A percentile compares a stretch with the other conserved stretches of the same genome.
These are phyloP conservation scores for Epithele typhae DNA, from an alignment of 768 basidiomycete genomes.

Conservation along the genomic window DNA sequence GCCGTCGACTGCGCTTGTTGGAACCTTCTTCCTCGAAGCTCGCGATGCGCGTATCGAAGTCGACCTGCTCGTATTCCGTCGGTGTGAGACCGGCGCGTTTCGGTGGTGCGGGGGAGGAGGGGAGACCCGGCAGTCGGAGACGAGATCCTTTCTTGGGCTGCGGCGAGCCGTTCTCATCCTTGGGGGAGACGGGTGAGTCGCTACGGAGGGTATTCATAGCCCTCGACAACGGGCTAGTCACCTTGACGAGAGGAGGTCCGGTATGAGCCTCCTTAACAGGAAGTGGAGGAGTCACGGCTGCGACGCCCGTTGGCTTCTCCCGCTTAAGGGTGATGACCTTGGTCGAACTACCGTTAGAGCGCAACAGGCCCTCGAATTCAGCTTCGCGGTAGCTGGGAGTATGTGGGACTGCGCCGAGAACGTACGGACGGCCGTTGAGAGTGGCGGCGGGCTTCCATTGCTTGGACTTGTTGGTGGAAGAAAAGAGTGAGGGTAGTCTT, in stretches of 20 bases:
- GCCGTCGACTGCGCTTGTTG: conserved; percentile 34
- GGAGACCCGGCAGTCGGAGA: conserved; percentile 46
- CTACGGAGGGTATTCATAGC: conserved; percentile 9
- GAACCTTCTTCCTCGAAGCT: conserved; percentile 48
- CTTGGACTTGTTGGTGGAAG: conserved; percentile 43
- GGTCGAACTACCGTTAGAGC: conserved; percentile 42
- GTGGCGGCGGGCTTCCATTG: conserved; percentile 83
- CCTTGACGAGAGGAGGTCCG: conserved; percentile 5
- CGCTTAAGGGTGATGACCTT: conserved; percentile 34
- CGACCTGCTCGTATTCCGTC: conserved; percentile 76
- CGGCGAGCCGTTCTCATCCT: conserved; percentile 11
- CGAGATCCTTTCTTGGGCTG: conserved; percentile 38
- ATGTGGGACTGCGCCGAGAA: conserved; percentile 53
- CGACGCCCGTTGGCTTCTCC: conserved; percentile 23
- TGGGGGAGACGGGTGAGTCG: conserved; percentile 5
- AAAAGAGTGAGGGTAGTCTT: conserved; percentile 67
- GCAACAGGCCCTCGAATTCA: conserved; percentile 76
- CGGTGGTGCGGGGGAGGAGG: conserved; percentile 48
- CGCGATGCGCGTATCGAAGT: conserved; percentile 79
- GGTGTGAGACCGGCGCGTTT: conserved; percentile 51
- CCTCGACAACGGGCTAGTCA: background rate
- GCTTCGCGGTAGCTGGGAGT: conserved; percentile 55
- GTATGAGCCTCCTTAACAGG: conserved; percentile 1
- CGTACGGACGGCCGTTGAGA: conserved; percentile 74
- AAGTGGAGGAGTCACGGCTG: conserved; percentile 20